Conservation (phyloP, 345 rosid species). For the Brassica nigra region DNA sequence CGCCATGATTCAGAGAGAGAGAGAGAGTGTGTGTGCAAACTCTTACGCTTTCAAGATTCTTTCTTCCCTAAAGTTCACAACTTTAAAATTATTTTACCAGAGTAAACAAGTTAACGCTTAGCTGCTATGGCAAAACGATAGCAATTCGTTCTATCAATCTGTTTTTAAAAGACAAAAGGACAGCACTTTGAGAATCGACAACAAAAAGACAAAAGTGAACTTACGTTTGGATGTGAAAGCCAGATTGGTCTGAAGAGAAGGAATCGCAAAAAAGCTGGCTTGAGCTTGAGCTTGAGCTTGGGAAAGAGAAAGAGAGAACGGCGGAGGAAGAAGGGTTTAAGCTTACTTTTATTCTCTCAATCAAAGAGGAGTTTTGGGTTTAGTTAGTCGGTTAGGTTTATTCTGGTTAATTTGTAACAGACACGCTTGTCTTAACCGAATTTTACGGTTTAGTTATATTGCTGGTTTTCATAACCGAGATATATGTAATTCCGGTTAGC, state of each 20-base stretch:
- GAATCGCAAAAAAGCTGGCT: neutral
- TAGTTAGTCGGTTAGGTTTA: neutral
- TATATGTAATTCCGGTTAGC: neutral
- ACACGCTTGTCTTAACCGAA: neutral
- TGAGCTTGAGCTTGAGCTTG: neutral
- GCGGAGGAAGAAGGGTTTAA: constrained; percentile 38
- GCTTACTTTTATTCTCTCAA: constrained; percentile 15
- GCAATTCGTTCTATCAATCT: neutral
- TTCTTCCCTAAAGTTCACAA: constrained; percentile 20
- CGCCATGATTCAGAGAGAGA: constrained; percentile 34
- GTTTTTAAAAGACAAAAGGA: neutral
- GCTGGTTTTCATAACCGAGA: neutral
- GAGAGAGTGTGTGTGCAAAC: neutral
- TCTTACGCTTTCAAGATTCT: neutral
- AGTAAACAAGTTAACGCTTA: neutral
- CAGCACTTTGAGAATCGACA: constrained; percentile 2
- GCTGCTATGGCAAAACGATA: too few species aligned
- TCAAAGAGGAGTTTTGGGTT: neutral
- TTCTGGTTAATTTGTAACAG: neutral
- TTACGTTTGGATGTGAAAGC: neutral
- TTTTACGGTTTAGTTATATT: neutral
- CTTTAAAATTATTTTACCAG: neutral
- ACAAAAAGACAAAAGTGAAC: neutral
- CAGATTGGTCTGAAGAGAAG: neutral
- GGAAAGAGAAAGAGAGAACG: constrained; percentile 6